These are phyloP conservation scores for Kalmanozyma brasiliensis DNA, from an alignment of 1,284 basidiomycete genomes.

Conservation along the genomic window DNA sequence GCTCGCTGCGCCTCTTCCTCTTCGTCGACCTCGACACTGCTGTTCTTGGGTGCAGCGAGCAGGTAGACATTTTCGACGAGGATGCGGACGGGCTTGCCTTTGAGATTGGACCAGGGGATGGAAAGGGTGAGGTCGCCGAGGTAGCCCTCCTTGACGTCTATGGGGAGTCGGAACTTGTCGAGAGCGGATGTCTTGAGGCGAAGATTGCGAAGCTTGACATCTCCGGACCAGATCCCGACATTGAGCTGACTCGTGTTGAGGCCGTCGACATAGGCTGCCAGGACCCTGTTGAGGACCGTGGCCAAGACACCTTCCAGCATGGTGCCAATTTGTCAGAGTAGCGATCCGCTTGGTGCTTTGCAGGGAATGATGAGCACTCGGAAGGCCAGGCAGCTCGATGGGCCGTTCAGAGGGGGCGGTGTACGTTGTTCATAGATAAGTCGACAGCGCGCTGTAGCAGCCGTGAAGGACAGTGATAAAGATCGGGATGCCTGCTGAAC, in stretches of 20 bases:
- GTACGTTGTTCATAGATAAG: conserved; percentile 2
- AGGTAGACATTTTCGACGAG: conserved; percentile 94
- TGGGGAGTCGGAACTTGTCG: conserved; percentile 94
- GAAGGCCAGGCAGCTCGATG: background rate
- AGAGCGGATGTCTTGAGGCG: conserved; percentile 92
- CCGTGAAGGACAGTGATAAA: no score
- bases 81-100: conserved; percentile 91
- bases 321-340: background rate
- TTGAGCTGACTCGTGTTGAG: conserved; percentile 94
- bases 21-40: conserved; percentile 77
- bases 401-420: conserved; percentile 5
- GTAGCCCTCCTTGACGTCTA: conserved; percentile 93
- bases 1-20: conserved; percentile 85
- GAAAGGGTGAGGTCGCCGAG: conserved; percentile 91
- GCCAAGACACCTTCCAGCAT: conserved; percentile 68
- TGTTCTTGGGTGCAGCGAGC: conserved; percentile 85
- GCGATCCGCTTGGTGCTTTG: background rate
- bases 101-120: conserved; percentile 94
- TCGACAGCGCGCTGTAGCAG: background rate
- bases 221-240: conserved; percentile 93
- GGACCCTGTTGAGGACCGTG: conserved; percentile 77
- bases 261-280: conserved; percentile 96
- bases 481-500: no score
- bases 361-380: no score
- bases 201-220: conserved; percentile 80